These are phyloP conservation scores for Dendrobium catenatum DNA, from an alignment of 106 monocot genomes.

Conservation along the genomic window DNA sequence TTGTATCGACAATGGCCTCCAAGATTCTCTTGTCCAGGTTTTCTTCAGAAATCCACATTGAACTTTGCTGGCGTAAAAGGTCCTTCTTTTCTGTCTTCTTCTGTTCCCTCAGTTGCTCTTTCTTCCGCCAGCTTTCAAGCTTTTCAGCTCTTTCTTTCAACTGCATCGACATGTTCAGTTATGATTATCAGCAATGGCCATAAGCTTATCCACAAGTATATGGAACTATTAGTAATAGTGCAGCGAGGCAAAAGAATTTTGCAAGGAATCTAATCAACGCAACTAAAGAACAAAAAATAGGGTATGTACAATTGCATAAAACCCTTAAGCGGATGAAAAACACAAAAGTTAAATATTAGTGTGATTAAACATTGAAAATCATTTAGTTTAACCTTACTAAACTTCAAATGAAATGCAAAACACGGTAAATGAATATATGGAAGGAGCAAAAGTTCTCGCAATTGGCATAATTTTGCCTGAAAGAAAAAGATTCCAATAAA, in stretches of 20 bases:
- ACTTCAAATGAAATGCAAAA: no score
- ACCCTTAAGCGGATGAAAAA: no score
- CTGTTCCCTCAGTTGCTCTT: constrained; percentile 33
- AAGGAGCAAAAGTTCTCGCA: no score
- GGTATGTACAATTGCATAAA: not conserved
- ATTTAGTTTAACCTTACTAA: no score
- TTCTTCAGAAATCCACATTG: constrained; percentile 51
- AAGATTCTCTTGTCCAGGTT: constrained; percentile 35
- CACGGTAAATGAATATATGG: no score
- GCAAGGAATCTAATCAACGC: not conserved
- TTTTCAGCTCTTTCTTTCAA: constrained; percentile 20
- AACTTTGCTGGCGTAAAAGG: constrained; percentile 31
- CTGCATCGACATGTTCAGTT: not conserved
- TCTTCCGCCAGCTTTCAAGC: constrained; percentile 18
- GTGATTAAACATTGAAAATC: no score
- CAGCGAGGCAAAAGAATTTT: not conserved
- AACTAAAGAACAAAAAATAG: not conserved
- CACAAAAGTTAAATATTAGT: no score
- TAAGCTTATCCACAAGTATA: not conserved
- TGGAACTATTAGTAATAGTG: not conserved
- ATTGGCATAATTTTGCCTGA: not conserved
- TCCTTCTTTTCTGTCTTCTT: constrained; percentile 4
- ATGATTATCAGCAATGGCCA: not conserved
- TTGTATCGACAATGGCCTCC: constrained; percentile 35
- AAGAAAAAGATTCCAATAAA: not conserved